Evolutionary conservation across 257 asterid genomes (phyloP), one percentile per base, ranked within the genome.

Genomic region (Solanum virginianum): DNA sequence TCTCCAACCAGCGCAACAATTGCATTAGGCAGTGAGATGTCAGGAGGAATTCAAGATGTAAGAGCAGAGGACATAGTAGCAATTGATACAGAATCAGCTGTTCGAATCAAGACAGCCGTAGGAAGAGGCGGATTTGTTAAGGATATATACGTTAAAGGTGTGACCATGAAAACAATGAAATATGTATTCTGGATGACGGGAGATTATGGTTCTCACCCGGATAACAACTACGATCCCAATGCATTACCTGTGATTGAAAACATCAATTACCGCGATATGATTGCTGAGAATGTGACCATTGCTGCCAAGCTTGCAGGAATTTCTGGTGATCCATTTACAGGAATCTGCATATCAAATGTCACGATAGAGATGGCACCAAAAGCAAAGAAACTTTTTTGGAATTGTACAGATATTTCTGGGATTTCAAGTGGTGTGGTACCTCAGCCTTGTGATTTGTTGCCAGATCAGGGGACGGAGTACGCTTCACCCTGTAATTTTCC

Each of bases 141-240:
- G 90, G 98, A 94, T 63, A 83, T 97, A 29, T 95, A 90, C 13
- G 97, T 97, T 12, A 85, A 83, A 87, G 90, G 98, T 26, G 89
- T 95, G 95, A 91, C 90, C 0, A 91, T 97, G 98, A 91, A 92
- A 55, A 97, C 99, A 0, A 97, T 97, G 99, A 97, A 93, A 87
- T 95, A 98, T 88, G 99, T 90, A 2, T 95, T 97, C 70, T 95
- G 99, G 99, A 95, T 95, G 97, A 95, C 98, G 0, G 98, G 99
- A 20, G 90, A 95, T 85, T 95, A 97, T 60, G 98, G 99, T 20
- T 92, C 98, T 24, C 99, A 97, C 49, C 92, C 99, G 0, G 99
- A 97, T 57, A 74, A 93, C 2, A 89, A 93, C 22, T 97, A 90
- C n/a, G 98, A 95, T 82, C 99, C 94, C 0, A 94, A 94, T 14